Conservation (phyloP, 768 basidiomycete genomes). For the Suillus occidentalis region DNA sequence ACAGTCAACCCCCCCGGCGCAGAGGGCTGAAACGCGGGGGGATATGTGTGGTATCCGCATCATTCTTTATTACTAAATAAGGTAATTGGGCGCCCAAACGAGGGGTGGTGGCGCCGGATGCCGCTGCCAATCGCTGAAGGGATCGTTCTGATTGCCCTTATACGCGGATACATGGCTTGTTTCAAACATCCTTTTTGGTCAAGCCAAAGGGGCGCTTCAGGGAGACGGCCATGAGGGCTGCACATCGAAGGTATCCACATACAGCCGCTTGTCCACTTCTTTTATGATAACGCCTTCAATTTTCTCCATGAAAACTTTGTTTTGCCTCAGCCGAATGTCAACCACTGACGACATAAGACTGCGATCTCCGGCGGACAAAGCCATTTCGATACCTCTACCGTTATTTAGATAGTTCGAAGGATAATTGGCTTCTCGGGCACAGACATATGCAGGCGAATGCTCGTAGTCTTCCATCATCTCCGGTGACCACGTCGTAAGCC, state of each 20-base stretch:
- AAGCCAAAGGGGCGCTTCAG: not conserved
- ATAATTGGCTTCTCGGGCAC: constrained; percentile 39
- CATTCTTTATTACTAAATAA: not conserved
- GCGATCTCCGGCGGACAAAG: constrained; percentile 39
- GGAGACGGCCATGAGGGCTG: not conserved
- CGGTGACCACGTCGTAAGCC: constrained; percentile 30
- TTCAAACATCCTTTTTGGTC: not conserved
- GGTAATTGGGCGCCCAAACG: not conserved
- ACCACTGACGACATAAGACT: constrained; percentile 34
- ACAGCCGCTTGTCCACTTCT: constrained; percentile 37
- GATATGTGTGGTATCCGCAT: not conserved
- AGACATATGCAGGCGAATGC: constrained; percentile 29
- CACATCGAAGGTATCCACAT: constrained; percentile 22
- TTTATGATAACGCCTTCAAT: constrained; percentile 36
- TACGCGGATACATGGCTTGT: not conserved
- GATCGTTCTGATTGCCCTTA: constrained; percentile 1
- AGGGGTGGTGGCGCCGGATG: not conserved
- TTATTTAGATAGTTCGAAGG: constrained; percentile 37
- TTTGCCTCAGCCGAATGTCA: constrained; percentile 32
- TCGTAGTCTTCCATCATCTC: constrained; percentile 14
- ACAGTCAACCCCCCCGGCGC: not conserved
- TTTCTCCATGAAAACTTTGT: constrained; percentile 38
- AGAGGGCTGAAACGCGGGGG: not conserved
- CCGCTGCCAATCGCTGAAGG: not conserved
- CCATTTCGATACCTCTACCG: constrained; percentile 27